phyloP scores from a whole-genome alignment of 345 rosid genomes.

The Populus alba region DNA sequence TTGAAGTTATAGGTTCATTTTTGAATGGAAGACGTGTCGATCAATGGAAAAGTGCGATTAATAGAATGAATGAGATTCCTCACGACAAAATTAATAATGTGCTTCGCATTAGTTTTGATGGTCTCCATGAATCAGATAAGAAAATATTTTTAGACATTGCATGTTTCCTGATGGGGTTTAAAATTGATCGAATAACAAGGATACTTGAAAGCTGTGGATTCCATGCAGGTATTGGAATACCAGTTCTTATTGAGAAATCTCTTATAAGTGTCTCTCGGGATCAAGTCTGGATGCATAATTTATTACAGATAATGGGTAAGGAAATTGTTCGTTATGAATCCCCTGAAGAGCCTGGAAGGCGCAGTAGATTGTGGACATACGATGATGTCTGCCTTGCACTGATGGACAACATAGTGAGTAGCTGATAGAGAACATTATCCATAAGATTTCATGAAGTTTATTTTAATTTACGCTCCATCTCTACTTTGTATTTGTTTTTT shows the following conservation, averaged over 20 bases:
- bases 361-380: background rate
- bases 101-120: constrained; percentile 13
- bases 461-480: no score
- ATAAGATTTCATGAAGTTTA: no score
- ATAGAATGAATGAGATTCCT: constrained; percentile 1
- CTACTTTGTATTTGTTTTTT: no score
- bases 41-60: constrained; percentile 2
- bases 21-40: background rate
- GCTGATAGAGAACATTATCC: no score
- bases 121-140: background rate
- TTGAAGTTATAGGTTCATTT: constrained; percentile 15
- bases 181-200: background rate
- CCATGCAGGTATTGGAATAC: background rate
- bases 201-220: background rate
- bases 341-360: background rate
- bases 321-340: constrained; percentile 5
- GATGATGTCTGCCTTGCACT: background rate
- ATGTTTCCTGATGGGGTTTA: constrained; percentile 7
- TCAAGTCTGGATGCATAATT: background rate
- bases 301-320: constrained; percentile 1
- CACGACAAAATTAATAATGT: background rate
- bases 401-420: no score
- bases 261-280: background rate
- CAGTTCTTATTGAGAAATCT: constrained; percentile 1
- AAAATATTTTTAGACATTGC: constrained; percentile 14